phyloP scores from a whole-genome alignment of 106 monocot genomes.

The Dendrobium chrysotoxum region DNA sequence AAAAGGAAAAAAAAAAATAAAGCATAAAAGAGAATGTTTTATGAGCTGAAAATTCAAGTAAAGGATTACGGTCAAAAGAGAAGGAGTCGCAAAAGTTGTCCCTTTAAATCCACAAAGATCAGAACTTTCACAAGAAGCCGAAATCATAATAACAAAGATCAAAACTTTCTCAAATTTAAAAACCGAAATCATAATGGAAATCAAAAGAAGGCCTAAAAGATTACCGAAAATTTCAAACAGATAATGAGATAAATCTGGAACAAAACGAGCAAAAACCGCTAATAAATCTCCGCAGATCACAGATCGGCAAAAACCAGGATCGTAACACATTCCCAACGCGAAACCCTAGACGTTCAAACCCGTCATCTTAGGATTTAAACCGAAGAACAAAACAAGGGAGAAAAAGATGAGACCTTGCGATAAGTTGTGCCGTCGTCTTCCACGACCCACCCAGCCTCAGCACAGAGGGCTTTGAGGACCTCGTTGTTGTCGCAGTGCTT shows the following conservation, averaged over 20 bases:
- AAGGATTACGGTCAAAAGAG: background rate
- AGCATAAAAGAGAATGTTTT: background rate
- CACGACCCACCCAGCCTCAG: conserved; percentile 67
- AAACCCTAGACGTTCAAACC: background rate
- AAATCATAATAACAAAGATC: conserved; percentile 3
- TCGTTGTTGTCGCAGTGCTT: conserved; percentile 86
- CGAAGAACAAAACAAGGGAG: background rate
- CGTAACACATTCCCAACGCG: background rate
- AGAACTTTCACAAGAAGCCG: background rate
- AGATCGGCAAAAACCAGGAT: conserved; percentile 6
- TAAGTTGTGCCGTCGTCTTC: conserved; percentile 72
- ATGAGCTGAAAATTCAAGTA: background rate
- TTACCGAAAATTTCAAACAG: too few relatives aligned
- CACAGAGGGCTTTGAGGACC: conserved; percentile 69
- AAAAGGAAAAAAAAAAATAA: background rate
- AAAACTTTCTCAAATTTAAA: too few relatives aligned
- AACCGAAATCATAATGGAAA: background rate
- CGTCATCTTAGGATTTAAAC: background rate
- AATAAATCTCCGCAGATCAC: background rate
- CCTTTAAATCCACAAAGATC: conserved; percentile 1
- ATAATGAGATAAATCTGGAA: background rate
- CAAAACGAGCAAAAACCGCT: too few relatives aligned
- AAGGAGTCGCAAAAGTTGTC: conserved; percentile 1
- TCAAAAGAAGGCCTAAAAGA: background rate
- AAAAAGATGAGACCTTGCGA: conserved; percentile 32